These are phyloP conservation scores for Choanephora cucurbitarum DNA, from an alignment of 371 early-diverging fungal species.

Conservation along the genomic window DNA sequence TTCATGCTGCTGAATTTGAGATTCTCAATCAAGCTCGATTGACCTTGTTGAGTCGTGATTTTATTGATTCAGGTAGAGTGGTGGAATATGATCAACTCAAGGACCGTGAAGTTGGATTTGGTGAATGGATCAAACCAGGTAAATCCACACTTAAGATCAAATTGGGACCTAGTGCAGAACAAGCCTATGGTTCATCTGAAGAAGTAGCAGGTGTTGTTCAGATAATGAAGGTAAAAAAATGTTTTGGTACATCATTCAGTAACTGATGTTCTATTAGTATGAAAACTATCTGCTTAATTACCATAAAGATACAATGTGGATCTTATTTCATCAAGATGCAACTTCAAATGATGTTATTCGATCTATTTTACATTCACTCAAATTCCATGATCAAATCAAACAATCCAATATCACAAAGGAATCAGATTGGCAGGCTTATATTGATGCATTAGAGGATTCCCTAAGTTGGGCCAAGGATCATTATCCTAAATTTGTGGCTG, in stretches of 20 bases:
- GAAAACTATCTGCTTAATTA: constrained; percentile 53
- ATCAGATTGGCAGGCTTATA: constrained; percentile 32
- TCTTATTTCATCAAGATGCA: constrained; percentile 60
- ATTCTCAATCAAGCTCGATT: constrained; percentile 66
- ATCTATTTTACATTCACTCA: constrained; percentile 62
- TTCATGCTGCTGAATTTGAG: constrained; percentile 68
- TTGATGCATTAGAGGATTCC: constrained; percentile 34
- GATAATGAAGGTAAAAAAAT: constrained; percentile 34
- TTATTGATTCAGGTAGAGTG: constrained; percentile 46
- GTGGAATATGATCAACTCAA: constrained; percentile 42
- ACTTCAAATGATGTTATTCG: constrained; percentile 56
- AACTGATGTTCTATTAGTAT: constrained; percentile 14
- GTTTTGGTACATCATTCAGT: not conserved
- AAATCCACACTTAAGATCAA: constrained; percentile 37
- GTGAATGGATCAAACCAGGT: constrained; percentile 63
- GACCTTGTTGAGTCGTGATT: constrained; percentile 49
- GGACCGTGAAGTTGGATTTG: constrained; percentile 58
- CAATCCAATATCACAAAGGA: constrained; percentile 30
- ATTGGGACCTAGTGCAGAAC: constrained; percentile 47
- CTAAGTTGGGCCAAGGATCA: constrained; percentile 52
- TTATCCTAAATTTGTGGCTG: constrained; percentile 49
- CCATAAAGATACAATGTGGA: constrained; percentile 44
- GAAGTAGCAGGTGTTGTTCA: constrained; percentile 43
- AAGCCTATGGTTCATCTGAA: constrained; percentile 41
- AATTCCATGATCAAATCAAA: constrained; percentile 46